Evolutionary conservation across 23 red algal genomes (phyloP), one percentile per base, ranked within the genome.

Genomic region (Gracilaria caudata): DNA sequence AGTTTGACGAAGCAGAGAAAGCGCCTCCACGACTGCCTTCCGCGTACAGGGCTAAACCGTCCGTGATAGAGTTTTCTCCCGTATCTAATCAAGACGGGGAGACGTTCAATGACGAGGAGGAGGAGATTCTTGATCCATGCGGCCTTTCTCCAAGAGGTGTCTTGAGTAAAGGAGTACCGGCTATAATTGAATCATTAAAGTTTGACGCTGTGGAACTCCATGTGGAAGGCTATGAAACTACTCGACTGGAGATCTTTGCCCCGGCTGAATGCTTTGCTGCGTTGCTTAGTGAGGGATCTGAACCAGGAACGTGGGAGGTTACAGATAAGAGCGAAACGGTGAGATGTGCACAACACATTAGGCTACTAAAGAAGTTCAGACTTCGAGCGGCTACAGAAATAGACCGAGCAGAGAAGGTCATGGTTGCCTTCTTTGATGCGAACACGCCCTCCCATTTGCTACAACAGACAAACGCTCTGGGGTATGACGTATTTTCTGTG

Each of bases 321-420:
- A 68, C 64, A 17, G 82, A 74, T 36, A 60, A 46, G 35, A 60
- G 64, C 35, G 68, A 86, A 33, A 47, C 26, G 4, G 51, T 73
- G 68, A 51, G 65, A 17, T 71, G 63, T 21, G 10, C 64, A 37
- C 28, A 46, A n/a, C 82, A 86, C 36, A 73, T 86, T 24, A 20
- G 65, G 53, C 64, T 73, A 57, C 39, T 86, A 0, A 86, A 86
- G 29, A 86, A 76, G 23, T 86, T 86, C 76, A 64, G 82, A 28
- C 82, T 86, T 37, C 61, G 82, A 59, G 82, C 82, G 32, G 82
- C 82, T 17, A 86, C 82, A 1, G 68, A 73, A 24, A 32, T 86
- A 32, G 82, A 86, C 45, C 82, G 82, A 6, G 30, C 57, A 33
- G 82, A 86, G 68, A 70, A 73, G 24, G 33, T 74, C 26, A 58